These are phyloP conservation scores for Podospora sp. DNA, from an alignment of 495 filamentous ascomycete genomes.

Conservation along the genomic window DNA sequence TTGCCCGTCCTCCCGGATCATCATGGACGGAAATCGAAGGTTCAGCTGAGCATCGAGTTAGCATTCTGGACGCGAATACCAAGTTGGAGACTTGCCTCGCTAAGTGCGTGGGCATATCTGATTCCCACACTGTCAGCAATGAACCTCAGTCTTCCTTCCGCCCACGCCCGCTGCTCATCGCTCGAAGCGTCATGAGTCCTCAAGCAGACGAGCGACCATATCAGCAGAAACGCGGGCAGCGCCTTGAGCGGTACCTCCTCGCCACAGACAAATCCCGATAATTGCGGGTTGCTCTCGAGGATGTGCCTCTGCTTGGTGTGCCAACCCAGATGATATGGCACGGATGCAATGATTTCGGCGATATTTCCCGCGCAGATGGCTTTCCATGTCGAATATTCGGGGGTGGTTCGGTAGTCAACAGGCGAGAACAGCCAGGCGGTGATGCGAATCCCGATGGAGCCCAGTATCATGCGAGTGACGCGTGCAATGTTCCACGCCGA, in stretches of 20 bases:
- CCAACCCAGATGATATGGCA: conserved; percentile 58
- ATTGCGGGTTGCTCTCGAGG: conserved; percentile 17
- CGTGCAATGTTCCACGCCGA: conserved; percentile 50
- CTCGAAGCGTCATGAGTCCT: conserved; percentile 47
- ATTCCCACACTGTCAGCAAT: conserved; percentile 48
- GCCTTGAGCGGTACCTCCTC: conserved; percentile 42
- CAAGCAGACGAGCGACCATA: conserved; percentile 40
- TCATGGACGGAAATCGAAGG: conserved; percentile 53
- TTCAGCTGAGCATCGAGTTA: conserved; percentile 32
- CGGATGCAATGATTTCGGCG: conserved; percentile 52
- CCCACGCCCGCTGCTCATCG: conserved; percentile 51
- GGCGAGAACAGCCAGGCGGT: conserved; percentile 52
- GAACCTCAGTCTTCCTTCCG: conserved; percentile 42
- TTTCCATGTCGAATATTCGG: conserved; percentile 50
- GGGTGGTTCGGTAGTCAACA: conserved; percentile 53
- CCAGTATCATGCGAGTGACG: conserved; percentile 46
- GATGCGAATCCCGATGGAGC: conserved; percentile 47
- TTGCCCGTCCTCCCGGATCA: conserved; percentile 45
- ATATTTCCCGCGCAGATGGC: conserved; percentile 46
- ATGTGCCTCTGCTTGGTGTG: conserved; percentile 33
- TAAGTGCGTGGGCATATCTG: conserved; percentile 48
- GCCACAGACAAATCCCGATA: conserved; percentile 43
- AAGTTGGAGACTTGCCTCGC: conserved; percentile 31
- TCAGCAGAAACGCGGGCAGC: conserved; percentile 48
- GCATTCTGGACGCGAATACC: neutral